Base-by-base conservation (phyloP, 345 rosid species). In the Abelmoschus esculentus region DNA sequence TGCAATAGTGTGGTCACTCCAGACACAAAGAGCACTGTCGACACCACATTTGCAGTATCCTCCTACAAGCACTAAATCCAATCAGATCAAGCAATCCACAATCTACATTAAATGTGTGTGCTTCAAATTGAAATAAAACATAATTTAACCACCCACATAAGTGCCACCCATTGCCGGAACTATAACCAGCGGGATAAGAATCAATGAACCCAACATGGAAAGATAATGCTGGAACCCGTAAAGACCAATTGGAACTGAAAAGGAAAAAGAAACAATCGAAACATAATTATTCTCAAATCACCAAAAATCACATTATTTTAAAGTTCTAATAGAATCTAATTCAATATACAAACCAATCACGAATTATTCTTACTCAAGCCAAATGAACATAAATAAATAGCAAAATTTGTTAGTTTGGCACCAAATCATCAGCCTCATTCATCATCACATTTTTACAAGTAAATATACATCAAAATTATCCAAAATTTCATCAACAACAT, bases 131-230 rank as follows among this genome's bases (percentile, higher is more conserved):
- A 50, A 53, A 31, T 52, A 63, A 50, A 61, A 22, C 62, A 52
- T 18, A 32, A 47, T 32, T 70, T 19, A 77, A 73, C 29, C 55
- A 83, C 97, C 87, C 85, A 95, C 99, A 22, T 87, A 85, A 59
- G 82, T 76, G 70, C 97, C 99, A 79, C 99, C 97, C 99, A 95
- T 95, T 55, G 99, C 96, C 62, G 99, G 99, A 84, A 89, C 97
- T 46, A 95, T 84, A 78, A 95, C 93, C 0, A 88, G 88, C 15
- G 99, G 99, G 82, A 89, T 85, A 72, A 93, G 88, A 81, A 93
- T 78, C 81, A 93, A 70, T 7, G 98, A 93, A 26, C 98, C 98
- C 81, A 87, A 76, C 78, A 93, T 84, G 0, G 98, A 93, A 66
- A 93, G 89, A 76, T 82, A 93, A 77, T 93, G 98, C 83, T 93